phyloP scores from a whole-genome alignment of 2,329 filamentous ascomycete genomes.

The Aquanectria penicillioides region DNA sequence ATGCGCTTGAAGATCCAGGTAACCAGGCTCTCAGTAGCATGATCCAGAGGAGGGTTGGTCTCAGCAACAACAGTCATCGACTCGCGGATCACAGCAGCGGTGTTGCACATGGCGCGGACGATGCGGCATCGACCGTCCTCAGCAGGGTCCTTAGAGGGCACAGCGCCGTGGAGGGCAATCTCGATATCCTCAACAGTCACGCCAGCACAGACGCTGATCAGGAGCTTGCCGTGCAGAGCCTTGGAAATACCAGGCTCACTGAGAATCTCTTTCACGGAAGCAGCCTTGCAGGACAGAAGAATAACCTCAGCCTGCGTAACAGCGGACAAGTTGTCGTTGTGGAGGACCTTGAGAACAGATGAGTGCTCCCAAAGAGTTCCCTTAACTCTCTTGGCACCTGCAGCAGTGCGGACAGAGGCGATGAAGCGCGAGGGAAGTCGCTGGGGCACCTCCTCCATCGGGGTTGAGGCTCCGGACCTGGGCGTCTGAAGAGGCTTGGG shows the following conservation, averaged over 20 bases:
- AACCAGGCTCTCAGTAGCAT: conserved; percentile 65
- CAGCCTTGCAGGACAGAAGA: conserved; percentile 83
- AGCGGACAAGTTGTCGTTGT: conserved; percentile 77
- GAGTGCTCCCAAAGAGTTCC: conserved; percentile 72
- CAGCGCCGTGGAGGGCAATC: conserved; percentile 67
- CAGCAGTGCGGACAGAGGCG: conserved; percentile 79
- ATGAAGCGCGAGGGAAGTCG: conserved; percentile 80
- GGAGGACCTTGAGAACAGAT: conserved; percentile 70
- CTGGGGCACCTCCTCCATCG: conserved; percentile 59
- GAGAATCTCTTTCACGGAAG: conserved; percentile 76
- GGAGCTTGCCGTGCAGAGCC: conserved; percentile 80
- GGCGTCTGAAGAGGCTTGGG: conserved; percentile 56
- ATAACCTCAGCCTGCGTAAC: conserved; percentile 76
- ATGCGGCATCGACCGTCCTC: conserved; percentile 67
- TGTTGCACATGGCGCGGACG: conserved; percentile 87
- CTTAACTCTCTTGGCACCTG: conserved; percentile 75
- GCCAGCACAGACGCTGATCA: conserved; percentile 85
- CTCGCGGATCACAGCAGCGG: conserved; percentile 80
- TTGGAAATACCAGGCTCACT: conserved; percentile 73
- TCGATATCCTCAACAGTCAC: conserved; percentile 77
- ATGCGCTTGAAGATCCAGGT: conserved; percentile 82
- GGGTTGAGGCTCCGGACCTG: conserved; percentile 55
- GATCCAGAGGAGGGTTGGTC: conserved; percentile 65
- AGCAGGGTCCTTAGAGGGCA: conserved; percentile 57
- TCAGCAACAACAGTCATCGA: conserved; percentile 84